Percentiles rank a stretch among this genome's conserved stretches.
Evolutionary conservation across 1,284 basidiomycete genomes (phyloP).

Genomic region (Papiliotrema fonsecae): DNA sequence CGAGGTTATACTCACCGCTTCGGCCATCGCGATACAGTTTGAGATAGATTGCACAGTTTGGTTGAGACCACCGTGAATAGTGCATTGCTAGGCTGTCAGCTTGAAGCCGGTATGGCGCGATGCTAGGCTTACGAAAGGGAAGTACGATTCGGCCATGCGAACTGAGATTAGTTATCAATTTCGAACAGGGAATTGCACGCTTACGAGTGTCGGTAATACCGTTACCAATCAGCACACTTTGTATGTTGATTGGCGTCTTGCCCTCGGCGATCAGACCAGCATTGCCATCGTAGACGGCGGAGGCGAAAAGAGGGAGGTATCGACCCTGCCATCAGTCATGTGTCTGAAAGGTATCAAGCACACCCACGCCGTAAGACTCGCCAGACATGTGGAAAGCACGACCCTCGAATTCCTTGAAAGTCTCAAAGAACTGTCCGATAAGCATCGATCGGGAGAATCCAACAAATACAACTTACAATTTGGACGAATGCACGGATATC

Average conservation of each 20-base stretch:
- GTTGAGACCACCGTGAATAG: conserved; percentile 34
- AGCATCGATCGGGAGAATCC: too few species aligned
- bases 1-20: conserved; percentile 21
- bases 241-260: conserved; percentile 68
- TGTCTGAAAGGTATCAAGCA: neutral
- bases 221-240: conserved; percentile 72
- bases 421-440: conserved; percentile 59
- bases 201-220: conserved; percentile 50
- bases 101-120: neutral
- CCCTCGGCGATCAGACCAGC: conserved; percentile 56
- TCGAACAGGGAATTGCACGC: conserved; percentile 3
- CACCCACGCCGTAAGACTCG: conserved; percentile 51
- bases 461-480: conserved; percentile 48
- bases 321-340: conserved; percentile 54
- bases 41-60: conserved; percentile 36
- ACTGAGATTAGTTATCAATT: conserved; percentile 10
- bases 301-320: conserved; percentile 77
- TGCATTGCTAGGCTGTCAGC: conserved; percentile 33
- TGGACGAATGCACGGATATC: conserved; percentile 66
- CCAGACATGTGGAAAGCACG: conserved; percentile 64
- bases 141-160: conserved; percentile 37
- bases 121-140: conserved; percentile 32
- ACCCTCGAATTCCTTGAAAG: conserved; percentile 62
- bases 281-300: conserved; percentile 75
- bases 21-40: conserved; percentile 42